Percentiles rank a stretch among this genome's conserved stretches.
Conservation (phyloP, 2,329 filamentous ascomycete genomes). For the Xylariaceae sp. region DNA sequence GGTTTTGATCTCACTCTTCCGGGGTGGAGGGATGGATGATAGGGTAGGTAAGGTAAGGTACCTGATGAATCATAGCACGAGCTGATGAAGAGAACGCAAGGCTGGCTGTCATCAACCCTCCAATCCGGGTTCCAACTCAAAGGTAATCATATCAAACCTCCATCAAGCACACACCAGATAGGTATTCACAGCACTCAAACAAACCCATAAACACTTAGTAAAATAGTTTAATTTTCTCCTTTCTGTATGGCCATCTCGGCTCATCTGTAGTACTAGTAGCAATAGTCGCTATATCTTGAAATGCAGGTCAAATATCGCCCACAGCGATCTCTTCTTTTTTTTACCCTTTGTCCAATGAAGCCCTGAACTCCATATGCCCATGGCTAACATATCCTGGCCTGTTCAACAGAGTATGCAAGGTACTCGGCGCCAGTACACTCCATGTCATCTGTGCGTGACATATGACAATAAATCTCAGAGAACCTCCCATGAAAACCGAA, state of each 20-base stretch:
- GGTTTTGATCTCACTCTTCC: too few relatives aligned
- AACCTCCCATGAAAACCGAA: background rate
- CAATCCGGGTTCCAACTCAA: too few relatives aligned
- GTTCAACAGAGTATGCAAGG: background rate
- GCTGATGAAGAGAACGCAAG: too few relatives aligned
- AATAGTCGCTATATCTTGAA: background rate
- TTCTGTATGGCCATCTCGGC: background rate
- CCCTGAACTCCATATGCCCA: background rate
- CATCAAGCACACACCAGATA: too few relatives aligned
- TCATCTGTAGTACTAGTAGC: background rate
- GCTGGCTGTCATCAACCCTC: too few relatives aligned
- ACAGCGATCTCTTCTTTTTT: background rate
- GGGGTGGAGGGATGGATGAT: too few relatives aligned
- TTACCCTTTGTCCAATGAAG: background rate
- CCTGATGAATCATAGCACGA: too few relatives aligned
- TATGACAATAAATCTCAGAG: background rate
- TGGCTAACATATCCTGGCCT: background rate
- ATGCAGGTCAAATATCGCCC: background rate
- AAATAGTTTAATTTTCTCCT: slow-evolving; percentile 3
- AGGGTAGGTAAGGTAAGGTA: too few relatives aligned
- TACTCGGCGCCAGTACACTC: background rate
- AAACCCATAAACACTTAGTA: background rate
- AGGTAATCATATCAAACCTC: too few relatives aligned
- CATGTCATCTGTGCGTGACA: background rate
- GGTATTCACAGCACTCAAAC: too few relatives aligned